Evolutionary conservation across 2,329 filamentous ascomycete species (phyloP), one percentile per base, ranked within the genome.

Genomic region (Pseudocercospora cruenta): DNA sequence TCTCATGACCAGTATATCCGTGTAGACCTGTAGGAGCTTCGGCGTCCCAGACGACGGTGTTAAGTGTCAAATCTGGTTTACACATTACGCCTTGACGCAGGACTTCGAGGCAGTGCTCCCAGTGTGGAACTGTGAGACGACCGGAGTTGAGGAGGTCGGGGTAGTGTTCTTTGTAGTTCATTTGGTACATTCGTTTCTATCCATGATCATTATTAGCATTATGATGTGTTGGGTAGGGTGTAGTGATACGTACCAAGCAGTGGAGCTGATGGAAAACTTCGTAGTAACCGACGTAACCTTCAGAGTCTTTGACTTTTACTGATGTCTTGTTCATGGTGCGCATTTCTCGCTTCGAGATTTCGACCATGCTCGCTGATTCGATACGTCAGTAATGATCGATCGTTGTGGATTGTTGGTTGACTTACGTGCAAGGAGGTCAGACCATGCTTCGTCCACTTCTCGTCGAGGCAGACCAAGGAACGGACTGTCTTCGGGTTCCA

Each of bases 311-410:
- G 5, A 67, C 51, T 14, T 60, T 59, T 3, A 65, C 59, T 0
- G 66, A 67, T 2, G 58, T 58, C 24, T 67, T 67, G 43, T 67
- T 67, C 66, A 67, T 67, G 8, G 43, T 60, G 2, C n/a, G 62
- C 66, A 67, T 67, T 12, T 67, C 62, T n/a, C 24, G 21, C 8
- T 54, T 59, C 1, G 53, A 55, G 43, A 67, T 59, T 14, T 62
- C 53, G 54, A 67, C 43, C 59, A 65, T 65, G 53, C 58, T 65
- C 6, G 66, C 60, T 62, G 14, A 14, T 28, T 3, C 4, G 1
- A 24, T 24, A 10, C 10, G 22, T 54, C 14, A 54, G 49, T 28
- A n/a, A 14, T 28, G 5, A 26, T 22, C 49, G 14, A 7, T 12
- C 5, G 19, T 7, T 7, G n/a, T 24, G 14, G 49, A 26, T 8